Evolutionary conservation across 176 grass and related monocot species (phyloP), one percentile per base, ranked within the genome.

Genomic region (Rhynchospora pubera): DNA sequence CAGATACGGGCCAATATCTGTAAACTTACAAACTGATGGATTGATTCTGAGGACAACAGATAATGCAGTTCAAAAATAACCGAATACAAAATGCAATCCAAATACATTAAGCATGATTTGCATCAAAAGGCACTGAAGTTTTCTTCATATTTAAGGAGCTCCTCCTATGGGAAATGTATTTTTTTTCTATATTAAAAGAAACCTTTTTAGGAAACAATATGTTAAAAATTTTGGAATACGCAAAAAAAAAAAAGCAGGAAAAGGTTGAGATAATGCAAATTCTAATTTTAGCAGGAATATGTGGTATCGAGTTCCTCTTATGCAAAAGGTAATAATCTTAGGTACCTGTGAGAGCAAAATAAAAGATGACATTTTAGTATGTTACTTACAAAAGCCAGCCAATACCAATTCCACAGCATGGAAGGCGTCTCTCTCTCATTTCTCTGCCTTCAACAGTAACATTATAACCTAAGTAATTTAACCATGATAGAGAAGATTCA

Each of bases 301-400:
- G 47, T 28, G 47, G 11, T 55, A 21, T 8, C 66, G 11, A 70
- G 16, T 70, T 7, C 18, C 42, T 70, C 34, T 46, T 70, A 45
- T 70, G 42, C 42, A 70, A 70, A 9, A 70, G 18, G 32, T 6
- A 15, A 16, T 15, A 26, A 55, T 28, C 15, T 53, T 53, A 28
- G 71, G 12, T 53, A 75, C 13, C 13, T 28, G 16, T 53, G 6
- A 76, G 13, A 76, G 21, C 48, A 76, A 55, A 32, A 76, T 55
- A 44, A 47, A 32, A 55, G 53, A 22, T 6, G 13, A 5, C 22
- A 26, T 76, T 16, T 16, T 55, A 15, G 70, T 57, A 74, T 64
- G 32, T 81, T 65, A 88, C 92, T 90, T 88, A 98, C 95, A 98
- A 55, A 82, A 98, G 72, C 95, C 95, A 98, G 45, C 95, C 95